Base-by-base conservation (phyloP, 768 basidiomycete species). In the Tulasnella sp. region DNA sequence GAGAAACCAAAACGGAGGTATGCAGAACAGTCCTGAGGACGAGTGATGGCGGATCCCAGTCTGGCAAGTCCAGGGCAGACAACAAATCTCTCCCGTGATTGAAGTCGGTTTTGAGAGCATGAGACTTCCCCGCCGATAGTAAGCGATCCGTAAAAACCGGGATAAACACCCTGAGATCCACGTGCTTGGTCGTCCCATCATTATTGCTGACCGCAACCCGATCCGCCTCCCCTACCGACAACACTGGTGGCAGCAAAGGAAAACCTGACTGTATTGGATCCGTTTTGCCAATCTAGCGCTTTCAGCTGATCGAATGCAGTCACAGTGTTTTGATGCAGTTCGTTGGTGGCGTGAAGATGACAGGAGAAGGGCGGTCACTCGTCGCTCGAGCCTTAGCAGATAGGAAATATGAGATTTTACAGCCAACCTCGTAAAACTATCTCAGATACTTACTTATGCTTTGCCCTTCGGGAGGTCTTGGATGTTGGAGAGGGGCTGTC, bases 181-280 rank as follows among this genome's bases (percentile, higher is more conserved):
- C 89, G 32, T 80, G 97, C 95, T 98, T 99, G 11, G 98, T 99
- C 82, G 99, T 99, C 7, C 98, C 98, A 82, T 99, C 98, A 79
- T 99, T 99, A 82, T 99, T 97, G 57, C 96, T 98, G 57, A 99
- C 90, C 35, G 99, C 93, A 29, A 99, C 90, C 3, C 88, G 88
- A 82, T 98, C 96, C 2, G 91, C 91, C n/a, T 91, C 89, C 78
- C 98, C 94, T 96, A 7, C 2, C 13, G 94, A 93, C 89, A 0
- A 87, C 88, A 5, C 94, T 93, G 1, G 93, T 91, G 3, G 92
- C 88, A 18, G 94, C 93, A 51, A 98, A 89, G 0, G 96, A 96
- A 83, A 99, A 99, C 0, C 95, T 95, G 80, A 99, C 92, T 2
- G 92, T 88, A 82, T 99, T 99, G 1, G 95, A 87, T 3, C 98